Conservation (phyloP, 768 basidiomycete species). For the Ephemerocybe angulata region DNA sequence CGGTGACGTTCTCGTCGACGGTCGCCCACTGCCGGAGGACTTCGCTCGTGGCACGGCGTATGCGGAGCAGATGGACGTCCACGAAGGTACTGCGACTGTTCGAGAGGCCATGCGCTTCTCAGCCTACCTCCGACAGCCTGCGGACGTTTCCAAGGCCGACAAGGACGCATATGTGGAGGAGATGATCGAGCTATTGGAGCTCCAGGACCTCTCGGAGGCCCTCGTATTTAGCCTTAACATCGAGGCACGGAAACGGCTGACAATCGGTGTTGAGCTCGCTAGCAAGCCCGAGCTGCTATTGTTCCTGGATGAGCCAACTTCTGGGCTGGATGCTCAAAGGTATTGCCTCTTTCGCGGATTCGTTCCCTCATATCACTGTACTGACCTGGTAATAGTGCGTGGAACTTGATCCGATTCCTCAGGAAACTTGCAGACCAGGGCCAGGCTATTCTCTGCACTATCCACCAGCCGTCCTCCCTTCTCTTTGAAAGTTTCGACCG, state of each 20-base stretch:
- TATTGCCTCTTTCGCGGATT: conserved; percentile 12
- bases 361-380: conserved; percentile 48
- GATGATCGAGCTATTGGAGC: conserved; percentile 78
- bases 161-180: conserved; percentile 80
- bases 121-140: conserved; percentile 79
- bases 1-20: conserved; percentile 65
- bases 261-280: conserved; percentile 89
- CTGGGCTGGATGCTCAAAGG: conserved; percentile 44
- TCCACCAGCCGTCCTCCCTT: conserved; percentile 83
- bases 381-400: conserved; percentile 71
- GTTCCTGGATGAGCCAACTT: conserved; percentile 56
- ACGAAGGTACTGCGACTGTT: conserved; percentile 78
- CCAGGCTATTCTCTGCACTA: conserved; percentile 87
- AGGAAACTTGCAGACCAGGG: conserved; percentile 81
- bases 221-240: conserved; percentile 67
- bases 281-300: conserved; percentile 79
- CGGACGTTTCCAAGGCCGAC: conserved; percentile 59
- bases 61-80: conserved; percentile 83
- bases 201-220: conserved; percentile 81
- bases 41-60: conserved; percentile 72
- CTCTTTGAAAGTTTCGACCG: conserved; percentile 86
- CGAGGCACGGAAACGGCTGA: conserved; percentile 79
- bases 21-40: conserved; percentile 53
- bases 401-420: conserved; percentile 79
- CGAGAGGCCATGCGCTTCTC: conserved; percentile 85